Evolutionary conservation across 1,284 basidiomycete genomes (phyloP).

Genomic region (Ganoderma leucocontextum): DNA sequence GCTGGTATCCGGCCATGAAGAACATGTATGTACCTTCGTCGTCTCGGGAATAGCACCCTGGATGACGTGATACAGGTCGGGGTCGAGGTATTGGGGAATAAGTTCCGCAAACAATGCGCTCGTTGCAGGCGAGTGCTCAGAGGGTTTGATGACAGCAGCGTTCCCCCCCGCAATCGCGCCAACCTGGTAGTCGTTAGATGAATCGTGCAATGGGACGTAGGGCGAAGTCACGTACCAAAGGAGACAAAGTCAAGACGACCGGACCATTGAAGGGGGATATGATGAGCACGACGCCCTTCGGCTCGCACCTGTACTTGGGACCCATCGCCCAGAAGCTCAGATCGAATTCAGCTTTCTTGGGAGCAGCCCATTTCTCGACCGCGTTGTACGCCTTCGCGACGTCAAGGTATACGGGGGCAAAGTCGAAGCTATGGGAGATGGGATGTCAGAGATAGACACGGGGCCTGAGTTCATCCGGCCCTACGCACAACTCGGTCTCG

Average conservation of each 20-base stretch:
- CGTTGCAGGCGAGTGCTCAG: conserved; percentile 75
- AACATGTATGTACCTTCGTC: conserved; percentile 58
- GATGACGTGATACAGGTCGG: conserved; percentile 73
- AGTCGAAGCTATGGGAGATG: conserved; percentile 58
- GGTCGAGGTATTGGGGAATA: conserved; percentile 83
- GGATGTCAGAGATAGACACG: neutral
- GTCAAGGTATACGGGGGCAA: conserved; percentile 63
- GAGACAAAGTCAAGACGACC: conserved; percentile 57
- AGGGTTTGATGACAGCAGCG: conserved; percentile 79
- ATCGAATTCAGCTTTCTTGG: conserved; percentile 59
- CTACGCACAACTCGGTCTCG: conserved; percentile 62
- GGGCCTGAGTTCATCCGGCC: neutral
- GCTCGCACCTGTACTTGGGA: conserved; percentile 73
- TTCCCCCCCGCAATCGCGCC: conserved; percentile 87
- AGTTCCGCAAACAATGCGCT: conserved; percentile 78
- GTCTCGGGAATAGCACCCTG: conserved; percentile 82
- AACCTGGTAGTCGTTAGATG: conserved; percentile 49
- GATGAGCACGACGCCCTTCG: conserved; percentile 77
- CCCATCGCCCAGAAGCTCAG: conserved; percentile 61
- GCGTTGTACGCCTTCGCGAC: conserved; percentile 69
- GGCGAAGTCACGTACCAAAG: conserved; percentile 52
- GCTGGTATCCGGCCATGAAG: too few relatives aligned
- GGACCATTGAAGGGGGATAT: conserved; percentile 63
- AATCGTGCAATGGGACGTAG: neutral
- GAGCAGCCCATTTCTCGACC: conserved; percentile 74